A percentile compares a stretch with the other conserved stretches of the same genome.
These are phyloP conservation scores for Striga asiatica DNA, from an alignment of 257 asterid species.

Conservation along the genomic window DNA sequence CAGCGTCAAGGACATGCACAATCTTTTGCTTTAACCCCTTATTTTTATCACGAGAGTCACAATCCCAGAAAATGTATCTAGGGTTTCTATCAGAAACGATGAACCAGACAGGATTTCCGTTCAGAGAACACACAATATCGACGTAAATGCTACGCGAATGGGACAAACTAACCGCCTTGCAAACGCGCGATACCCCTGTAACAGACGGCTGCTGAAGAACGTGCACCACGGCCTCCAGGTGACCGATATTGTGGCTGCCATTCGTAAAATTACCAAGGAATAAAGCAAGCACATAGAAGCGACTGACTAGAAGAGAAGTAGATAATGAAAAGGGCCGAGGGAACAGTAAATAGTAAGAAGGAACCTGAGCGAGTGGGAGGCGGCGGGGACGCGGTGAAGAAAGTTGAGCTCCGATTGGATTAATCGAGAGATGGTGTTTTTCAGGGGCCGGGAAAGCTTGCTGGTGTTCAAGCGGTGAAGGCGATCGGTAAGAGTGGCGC, in stretches of 20 bases:
- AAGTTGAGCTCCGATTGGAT: slow-evolving; percentile 72
- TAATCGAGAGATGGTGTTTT: slow-evolving; percentile 50
- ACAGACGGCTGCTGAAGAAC: slow-evolving; percentile 60
- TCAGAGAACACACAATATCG: slow-evolving; percentile 59
- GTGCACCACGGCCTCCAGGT: slow-evolving; percentile 67
- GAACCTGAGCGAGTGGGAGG: slow-evolving; percentile 37
- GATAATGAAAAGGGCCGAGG: background rate
- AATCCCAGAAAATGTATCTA: slow-evolving; percentile 49
- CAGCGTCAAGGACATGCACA: slow-evolving; percentile 46
- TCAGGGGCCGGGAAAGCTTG: slow-evolving; percentile 26
- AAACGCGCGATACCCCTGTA: slow-evolving; percentile 70
- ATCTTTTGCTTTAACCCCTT: slow-evolving; percentile 47
- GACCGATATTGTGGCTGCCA: slow-evolving; percentile 75
- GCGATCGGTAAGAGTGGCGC: slow-evolving; percentile 38
- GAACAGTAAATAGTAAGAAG: background rate
- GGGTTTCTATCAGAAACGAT: slow-evolving; percentile 77
- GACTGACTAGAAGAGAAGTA: background rate
- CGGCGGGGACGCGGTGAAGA: slow-evolving; percentile 46
- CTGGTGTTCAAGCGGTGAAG: slow-evolving; percentile 19
- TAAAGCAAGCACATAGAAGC: background rate
- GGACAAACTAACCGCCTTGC: slow-evolving; percentile 42
- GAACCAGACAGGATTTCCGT: slow-evolving; percentile 84
- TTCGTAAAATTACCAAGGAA: background rate
- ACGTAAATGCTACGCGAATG: slow-evolving; percentile 37
- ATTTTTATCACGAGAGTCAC: slow-evolving; percentile 16